Evolutionary conservation across 2,329 filamentous ascomycete species (phyloP).

Genomic region (Arachnopeziza araneosa): DNA sequence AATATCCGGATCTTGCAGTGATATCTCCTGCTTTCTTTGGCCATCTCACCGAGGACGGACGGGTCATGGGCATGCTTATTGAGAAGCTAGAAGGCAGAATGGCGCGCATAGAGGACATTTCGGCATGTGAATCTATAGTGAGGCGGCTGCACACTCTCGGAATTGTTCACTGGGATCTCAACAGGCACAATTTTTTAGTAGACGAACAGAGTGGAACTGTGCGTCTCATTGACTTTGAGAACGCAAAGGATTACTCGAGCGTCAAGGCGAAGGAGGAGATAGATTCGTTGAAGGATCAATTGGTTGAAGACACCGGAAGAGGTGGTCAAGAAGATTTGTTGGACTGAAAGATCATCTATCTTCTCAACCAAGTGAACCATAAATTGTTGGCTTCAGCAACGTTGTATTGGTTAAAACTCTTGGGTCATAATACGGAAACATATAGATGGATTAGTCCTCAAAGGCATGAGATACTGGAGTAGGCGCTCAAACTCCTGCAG

Average conservation of each 20-base stretch:
- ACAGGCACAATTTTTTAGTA: constrained; percentile 35
- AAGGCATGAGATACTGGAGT: no score
- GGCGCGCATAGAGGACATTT: constrained; percentile 29
- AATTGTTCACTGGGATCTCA: constrained; percentile 35
- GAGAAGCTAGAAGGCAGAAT: constrained; percentile 26
- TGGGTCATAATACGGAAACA: no score
- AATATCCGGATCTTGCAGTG: no score
- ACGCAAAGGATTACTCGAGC: constrained; percentile 8
- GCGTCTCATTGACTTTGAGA: constrained; percentile 34
- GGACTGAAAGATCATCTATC: no score
- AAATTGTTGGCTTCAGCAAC: no score
- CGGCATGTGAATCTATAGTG: constrained; percentile 25
- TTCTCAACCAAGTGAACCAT: no score
- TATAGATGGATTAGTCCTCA: no score
- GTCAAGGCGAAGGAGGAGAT: constrained; percentile 6
- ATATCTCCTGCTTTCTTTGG: constrained; percentile 28
- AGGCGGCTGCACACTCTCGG: constrained; percentile 32
- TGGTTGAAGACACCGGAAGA: constrained; percentile 11
- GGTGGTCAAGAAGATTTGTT: constrained; percentile 1
- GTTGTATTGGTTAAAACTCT: no score
- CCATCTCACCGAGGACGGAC: constrained; percentile 28
- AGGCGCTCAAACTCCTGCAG: no score
- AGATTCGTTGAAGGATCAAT: constrained; percentile 6
- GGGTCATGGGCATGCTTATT: constrained; percentile 31
- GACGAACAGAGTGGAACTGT: constrained; percentile 15